Conservation (phyloP, 306 rosid species). For the Pterocarpus santalinus region DNA sequence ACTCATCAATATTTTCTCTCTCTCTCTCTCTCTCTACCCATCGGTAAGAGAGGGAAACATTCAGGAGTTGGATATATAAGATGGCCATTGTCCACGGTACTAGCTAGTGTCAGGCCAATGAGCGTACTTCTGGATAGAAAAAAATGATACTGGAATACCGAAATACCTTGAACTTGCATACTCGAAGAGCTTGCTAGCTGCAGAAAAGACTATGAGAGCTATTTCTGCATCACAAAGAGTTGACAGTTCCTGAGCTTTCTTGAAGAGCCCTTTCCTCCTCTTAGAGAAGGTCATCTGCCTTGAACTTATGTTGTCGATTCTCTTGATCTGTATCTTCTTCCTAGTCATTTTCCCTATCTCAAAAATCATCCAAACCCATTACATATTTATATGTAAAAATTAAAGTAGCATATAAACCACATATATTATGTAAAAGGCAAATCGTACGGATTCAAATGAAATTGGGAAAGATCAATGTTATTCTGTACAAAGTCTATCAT, state of each 20-base stretch:
- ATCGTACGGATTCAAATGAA: constrained; percentile 27
- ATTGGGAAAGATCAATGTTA: background rate
- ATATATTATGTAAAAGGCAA: background rate
- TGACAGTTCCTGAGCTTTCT: constrained; percentile 65
- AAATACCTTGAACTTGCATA: constrained; percentile 61
- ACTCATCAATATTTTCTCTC: background rate
- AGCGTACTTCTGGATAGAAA: background rate
- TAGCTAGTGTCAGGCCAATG: too few species aligned
- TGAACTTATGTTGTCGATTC: constrained; percentile 57
- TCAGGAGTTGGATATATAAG: too few species aligned
- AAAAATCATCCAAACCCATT: constrained; percentile 9
- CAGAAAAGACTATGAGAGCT: constrained; percentile 64
- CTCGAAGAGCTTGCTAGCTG: constrained; percentile 62
- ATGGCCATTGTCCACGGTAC: too few species aligned
- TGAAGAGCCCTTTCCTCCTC: constrained; percentile 67
- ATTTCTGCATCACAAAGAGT: constrained; percentile 71
- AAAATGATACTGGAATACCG: background rate
- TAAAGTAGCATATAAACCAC: background rate
- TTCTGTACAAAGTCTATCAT: background rate
- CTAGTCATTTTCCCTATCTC: constrained; percentile 56
- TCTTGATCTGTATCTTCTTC: constrained; percentile 64
- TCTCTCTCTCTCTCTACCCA: background rate
- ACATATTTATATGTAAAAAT: background rate
- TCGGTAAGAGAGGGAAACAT: background rate
- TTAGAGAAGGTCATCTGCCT: constrained; percentile 70